These are phyloP conservation scores for Magnaporthiopsis incrustans DNA, from an alignment of 2,329 filamentous ascomycete species.

Conservation along the genomic window DNA sequence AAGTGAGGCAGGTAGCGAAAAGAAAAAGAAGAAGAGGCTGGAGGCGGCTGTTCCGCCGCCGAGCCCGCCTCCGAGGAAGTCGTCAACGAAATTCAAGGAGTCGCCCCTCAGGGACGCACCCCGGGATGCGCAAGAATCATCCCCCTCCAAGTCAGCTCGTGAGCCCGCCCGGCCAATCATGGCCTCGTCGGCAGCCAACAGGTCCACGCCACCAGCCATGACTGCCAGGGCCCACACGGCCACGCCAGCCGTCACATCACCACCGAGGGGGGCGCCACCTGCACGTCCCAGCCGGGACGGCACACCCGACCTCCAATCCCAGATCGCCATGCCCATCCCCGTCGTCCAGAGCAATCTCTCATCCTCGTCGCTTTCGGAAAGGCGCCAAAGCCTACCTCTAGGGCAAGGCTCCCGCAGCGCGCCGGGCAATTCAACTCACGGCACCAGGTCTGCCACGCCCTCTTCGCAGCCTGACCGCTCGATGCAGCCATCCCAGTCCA, in stretches of 20 bases:
- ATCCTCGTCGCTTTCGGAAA: constrained; percentile 38
- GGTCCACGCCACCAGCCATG: constrained; percentile 16
- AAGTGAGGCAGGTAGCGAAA: constrained; percentile 14
- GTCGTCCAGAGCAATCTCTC: constrained; percentile 57
- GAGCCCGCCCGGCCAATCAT: constrained; percentile 17
- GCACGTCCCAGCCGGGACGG: constrained; percentile 61
- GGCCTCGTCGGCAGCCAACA: constrained; percentile 15
- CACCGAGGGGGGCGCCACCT: constrained; percentile 35
- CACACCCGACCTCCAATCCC: constrained; percentile 52
- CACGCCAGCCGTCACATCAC: constrained; percentile 18
- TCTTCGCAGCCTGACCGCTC: constrained; percentile 24
- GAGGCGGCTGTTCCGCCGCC: constrained; percentile 41
- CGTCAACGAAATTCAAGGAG: constrained; percentile 46
- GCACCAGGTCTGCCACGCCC: constrained; percentile 24
- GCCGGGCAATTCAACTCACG: constrained; percentile 13
- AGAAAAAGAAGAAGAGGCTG: constrained; percentile 33
- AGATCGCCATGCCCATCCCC: constrained; percentile 41
- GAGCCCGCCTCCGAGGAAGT: constrained; percentile 55
- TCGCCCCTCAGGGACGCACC: constrained; percentile 8
- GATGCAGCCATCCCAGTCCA: constrained; percentile 18
- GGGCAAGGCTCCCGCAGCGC: constrained; percentile 9
- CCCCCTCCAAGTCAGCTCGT: constrained; percentile 30
- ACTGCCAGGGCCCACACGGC: constrained; percentile 16
- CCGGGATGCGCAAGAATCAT: constrained; percentile 26
- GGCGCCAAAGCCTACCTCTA: constrained; percentile 31